phyloP scores from a whole-genome alignment of 805 yeast genomes.

The Wickerhamomyces chaumierensis region DNA sequence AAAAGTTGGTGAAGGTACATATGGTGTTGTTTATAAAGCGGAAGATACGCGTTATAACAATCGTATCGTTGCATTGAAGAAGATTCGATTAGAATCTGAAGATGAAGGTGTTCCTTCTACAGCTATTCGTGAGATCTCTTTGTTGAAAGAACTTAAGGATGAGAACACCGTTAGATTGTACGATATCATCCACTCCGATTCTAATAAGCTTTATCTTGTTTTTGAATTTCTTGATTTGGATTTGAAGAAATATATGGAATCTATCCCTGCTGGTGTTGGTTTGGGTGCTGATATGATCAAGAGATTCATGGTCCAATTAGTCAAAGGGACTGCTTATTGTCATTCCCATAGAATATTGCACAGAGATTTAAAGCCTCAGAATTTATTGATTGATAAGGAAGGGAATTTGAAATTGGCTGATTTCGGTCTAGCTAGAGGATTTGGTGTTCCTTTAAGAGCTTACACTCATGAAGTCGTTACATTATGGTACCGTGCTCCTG shows the following conservation, averaged over 20 bases:
- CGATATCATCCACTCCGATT: constrained; percentile 92
- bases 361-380: constrained; percentile 95
- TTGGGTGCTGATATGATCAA: constrained; percentile 84
- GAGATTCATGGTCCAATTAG: constrained; percentile 82
- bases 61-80: constrained; percentile 90
- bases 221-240: constrained; percentile 92
- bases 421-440: constrained; percentile 94
- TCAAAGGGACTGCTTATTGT: constrained; percentile 86
- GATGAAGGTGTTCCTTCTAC: constrained; percentile 99
- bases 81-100: constrained; percentile 90
- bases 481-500: constrained; percentile 96
- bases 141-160: constrained; percentile 86
- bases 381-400: constrained; percentile 85
- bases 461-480: constrained; percentile 98
- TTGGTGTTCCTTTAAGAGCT: constrained; percentile 93
- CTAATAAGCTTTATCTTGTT: constrained; percentile 84
- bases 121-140: constrained; percentile 91
- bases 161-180: constrained; percentile 85
- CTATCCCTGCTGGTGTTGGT: constrained; percentile 83
- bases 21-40: constrained; percentile 97
- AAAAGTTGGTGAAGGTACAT: constrained; percentile 96
- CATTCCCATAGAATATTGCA: constrained; percentile 91
- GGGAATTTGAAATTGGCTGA: constrained; percentile 88
- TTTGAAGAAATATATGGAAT: constrained; percentile 93
- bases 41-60: constrained; percentile 80